A percentile compares a stretch with the other conserved stretches of the same genome.
These are phyloP conservation scores for Microthlaspi erraticum DNA, from an alignment of 345 rosid genomes.

Conservation along the genomic window DNA sequence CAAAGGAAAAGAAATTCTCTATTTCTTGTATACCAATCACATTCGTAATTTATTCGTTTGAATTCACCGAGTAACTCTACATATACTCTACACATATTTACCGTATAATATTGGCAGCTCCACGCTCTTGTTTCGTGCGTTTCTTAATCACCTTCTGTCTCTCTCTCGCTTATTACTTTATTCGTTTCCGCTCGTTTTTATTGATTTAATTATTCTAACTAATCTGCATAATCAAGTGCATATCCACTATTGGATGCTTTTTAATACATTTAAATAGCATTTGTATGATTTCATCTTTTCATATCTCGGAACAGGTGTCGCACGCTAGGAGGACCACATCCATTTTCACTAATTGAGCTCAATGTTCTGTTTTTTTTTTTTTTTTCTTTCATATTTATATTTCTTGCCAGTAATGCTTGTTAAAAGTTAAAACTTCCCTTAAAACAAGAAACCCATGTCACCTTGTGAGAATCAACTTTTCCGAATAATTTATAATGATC, in stretches of 20 bases:
- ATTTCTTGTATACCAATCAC: too few species aligned
- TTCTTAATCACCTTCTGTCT: neutral
- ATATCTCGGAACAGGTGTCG: conserved; percentile 46
- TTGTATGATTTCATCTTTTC: conserved; percentile 6
- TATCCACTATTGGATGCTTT: conserved; percentile 38
- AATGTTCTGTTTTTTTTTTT: neutral
- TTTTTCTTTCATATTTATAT: neutral
- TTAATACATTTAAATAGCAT: neutral
- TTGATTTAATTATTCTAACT: neutral
- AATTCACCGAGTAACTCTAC: neutral
- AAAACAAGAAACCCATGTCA: neutral
- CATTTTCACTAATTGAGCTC: conserved; percentile 20
- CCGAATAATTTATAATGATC: neutral
- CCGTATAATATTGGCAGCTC: neutral
- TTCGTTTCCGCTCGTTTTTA: conserved; percentile 5
- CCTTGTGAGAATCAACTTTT: neutral
- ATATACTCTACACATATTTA: too few species aligned
- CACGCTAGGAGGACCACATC: conserved; percentile 48
- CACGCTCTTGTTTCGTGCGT: conserved; percentile 8
- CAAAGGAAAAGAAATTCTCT: too few species aligned
- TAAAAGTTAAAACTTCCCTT: neutral
- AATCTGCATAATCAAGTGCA: conserved; percentile 27
- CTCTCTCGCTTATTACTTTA: conserved; percentile 17
- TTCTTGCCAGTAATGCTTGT: neutral
- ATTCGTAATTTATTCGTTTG: neutral